Evolutionary conservation across 768 basidiomycete genomes (phyloP).

Genomic region (Rhizopogon salebrosus): DNA sequence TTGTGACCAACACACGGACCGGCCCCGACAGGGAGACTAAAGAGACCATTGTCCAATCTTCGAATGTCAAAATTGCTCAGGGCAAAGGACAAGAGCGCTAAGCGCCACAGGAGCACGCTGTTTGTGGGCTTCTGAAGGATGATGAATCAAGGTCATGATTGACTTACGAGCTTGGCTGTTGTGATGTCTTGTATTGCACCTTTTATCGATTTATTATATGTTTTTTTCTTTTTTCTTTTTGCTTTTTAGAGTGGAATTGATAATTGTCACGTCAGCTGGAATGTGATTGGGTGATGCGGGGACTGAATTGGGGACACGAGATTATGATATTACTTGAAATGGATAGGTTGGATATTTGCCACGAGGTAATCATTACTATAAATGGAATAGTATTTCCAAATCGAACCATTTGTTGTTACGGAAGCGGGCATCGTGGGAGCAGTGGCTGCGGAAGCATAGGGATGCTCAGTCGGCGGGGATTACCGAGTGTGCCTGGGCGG

Average conservation of each 20-base stretch:
- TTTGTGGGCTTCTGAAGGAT: slow-evolving; percentile 4
- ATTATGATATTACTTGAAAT: not conserved
- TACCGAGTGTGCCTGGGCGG: slow-evolving; percentile 29
- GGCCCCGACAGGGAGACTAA: slow-evolving; percentile 9
- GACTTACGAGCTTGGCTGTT: not conserved
- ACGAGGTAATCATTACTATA: slow-evolving; percentile 7
- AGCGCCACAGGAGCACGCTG: slow-evolving; percentile 24
- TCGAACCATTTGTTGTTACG: slow-evolving; percentile 4
- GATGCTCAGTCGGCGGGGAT: slow-evolving; percentile 21
- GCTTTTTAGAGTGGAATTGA: too few relatives aligned
- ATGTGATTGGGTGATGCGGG: slow-evolving; percentile 4
- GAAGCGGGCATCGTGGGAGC: slow-evolving; percentile 29
- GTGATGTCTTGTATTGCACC: not conserved
- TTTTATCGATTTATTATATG: not conserved
- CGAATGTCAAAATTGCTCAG: slow-evolving; percentile 27
- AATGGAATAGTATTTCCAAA: slow-evolving; percentile 4
- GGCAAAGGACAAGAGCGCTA: slow-evolving; percentile 27
- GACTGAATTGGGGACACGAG: not conserved
- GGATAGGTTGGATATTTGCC: slow-evolving; percentile 5
- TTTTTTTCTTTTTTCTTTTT: too few relatives aligned
- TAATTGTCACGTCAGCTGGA: not conserved
- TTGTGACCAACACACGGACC: slow-evolving; percentile 18
- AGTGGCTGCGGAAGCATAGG: slow-evolving; percentile 31
- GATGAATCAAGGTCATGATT: not conserved
- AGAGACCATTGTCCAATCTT: slow-evolving; percentile 8